Evolutionary conservation across 441 rosid species (phyloP).

Genomic region (Oxalis stricta): DNA sequence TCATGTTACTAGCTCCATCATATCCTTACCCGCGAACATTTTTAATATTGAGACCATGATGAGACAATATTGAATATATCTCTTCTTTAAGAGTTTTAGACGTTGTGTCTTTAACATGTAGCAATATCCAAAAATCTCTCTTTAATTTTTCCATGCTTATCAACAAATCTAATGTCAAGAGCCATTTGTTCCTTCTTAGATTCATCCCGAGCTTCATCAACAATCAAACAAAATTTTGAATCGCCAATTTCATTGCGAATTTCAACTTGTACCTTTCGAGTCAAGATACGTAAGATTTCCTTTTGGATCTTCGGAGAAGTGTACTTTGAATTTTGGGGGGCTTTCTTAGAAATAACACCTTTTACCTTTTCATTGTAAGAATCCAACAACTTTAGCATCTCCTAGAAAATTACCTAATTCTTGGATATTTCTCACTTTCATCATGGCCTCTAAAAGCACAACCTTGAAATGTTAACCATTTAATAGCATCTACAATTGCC

Average conservation of each 20-base stretch:
- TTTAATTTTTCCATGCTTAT: background rate
- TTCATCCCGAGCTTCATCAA: slow-evolving; percentile 3
- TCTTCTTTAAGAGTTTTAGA: background rate
- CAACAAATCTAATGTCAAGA: slow-evolving; percentile 1
- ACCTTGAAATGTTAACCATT: background rate
- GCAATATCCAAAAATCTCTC: background rate
- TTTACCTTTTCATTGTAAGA: background rate
- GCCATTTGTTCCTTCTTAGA: slow-evolving; percentile 7
- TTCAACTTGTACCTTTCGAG: background rate
- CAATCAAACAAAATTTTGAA: slow-evolving; percentile 3
- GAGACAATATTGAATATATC: background rate
- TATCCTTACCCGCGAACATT: background rate
- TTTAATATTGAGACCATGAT: background rate
- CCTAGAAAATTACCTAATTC: background rate
- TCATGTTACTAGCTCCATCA: background rate
- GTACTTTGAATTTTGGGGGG: background rate
- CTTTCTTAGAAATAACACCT: background rate
- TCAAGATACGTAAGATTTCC: background rate
- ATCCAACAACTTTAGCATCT: background rate
- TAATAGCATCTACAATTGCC: too few species aligned
- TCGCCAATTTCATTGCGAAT: background rate
- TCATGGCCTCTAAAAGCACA: background rate
- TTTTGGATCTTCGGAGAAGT: background rate
- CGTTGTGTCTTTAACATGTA: background rate
- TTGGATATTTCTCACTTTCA: background rate